These are phyloP conservation scores for Selaginella moellendorffii DNA, from an alignment of 75 land plant genomes.

Conservation along the genomic window DNA sequence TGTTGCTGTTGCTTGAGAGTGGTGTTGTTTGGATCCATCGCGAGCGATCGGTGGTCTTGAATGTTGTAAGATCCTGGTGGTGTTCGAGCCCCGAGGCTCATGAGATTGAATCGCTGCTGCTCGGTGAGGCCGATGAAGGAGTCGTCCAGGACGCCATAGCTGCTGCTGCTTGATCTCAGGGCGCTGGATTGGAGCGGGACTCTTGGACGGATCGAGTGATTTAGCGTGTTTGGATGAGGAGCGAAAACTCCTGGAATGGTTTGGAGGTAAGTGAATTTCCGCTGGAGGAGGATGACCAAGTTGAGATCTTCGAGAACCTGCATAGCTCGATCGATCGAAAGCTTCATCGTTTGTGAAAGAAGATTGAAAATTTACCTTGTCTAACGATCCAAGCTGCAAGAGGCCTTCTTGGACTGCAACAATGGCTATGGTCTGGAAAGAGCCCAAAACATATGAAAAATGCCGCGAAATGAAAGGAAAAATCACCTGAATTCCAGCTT, in stretches of 20 bases:
- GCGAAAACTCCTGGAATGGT: slow-evolving; percentile 68
- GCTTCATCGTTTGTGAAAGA: too few species aligned
- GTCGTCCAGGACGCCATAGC: background rate
- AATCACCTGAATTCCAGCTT: background rate
- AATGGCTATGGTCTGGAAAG: background rate
- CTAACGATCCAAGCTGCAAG: slow-evolving; percentile 61
- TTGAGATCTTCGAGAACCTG: slow-evolving; percentile 74
- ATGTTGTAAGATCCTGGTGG: too few species aligned
- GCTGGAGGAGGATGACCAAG: slow-evolving; percentile 50
- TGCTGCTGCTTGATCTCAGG: background rate
- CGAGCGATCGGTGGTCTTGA: too few species aligned
- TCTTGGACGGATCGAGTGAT: background rate
- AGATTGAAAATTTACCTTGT: too few species aligned
- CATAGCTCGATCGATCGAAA: too few species aligned
- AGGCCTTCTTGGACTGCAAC: slow-evolving; percentile 85
- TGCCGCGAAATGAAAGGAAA: background rate
- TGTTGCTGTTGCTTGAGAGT: too few species aligned
- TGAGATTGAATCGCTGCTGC: slow-evolving; percentile 14
- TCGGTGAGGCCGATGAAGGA: background rate
- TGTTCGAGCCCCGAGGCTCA: too few species aligned
- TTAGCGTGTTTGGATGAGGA: slow-evolving; percentile 44
- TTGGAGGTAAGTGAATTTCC: slow-evolving; percentile 61
- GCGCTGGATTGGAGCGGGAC: too few species aligned
- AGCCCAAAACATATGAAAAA: background rate
- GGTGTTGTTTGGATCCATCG: too few species aligned